phyloP scores from a whole-genome alignment of 495 filamentous ascomycete genomes.

The Acidiella bohemica region DNA sequence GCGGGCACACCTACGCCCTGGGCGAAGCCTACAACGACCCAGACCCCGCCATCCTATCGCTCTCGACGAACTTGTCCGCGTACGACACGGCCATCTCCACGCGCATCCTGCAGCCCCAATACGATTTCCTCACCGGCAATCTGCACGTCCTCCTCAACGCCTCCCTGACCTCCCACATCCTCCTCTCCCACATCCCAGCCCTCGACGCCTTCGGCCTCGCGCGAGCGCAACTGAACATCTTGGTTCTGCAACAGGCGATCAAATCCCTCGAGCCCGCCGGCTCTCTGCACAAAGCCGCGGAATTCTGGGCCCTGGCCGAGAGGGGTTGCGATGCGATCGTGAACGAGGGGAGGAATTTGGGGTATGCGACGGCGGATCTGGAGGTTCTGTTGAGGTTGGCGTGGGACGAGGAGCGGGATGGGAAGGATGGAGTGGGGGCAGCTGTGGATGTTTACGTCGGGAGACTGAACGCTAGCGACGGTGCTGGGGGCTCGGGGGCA shows the following conservation, averaged over 20 bases:
- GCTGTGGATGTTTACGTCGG: slow-evolving; percentile 1
- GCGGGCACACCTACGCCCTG: slow-evolving; percentile 44
- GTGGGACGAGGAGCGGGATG: slow-evolving; percentile 28
- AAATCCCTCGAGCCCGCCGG: slow-evolving; percentile 60
- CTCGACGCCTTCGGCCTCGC: slow-evolving; percentile 67
- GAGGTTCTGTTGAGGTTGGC: slow-evolving; percentile 73
- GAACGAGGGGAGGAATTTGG: slow-evolving; percentile 27
- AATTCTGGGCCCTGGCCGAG: slow-evolving; percentile 69
- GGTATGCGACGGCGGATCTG: slow-evolving; percentile 70
- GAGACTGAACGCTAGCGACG: background rate
- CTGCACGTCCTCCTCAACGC: slow-evolving; percentile 58
- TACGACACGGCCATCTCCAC: slow-evolving; percentile 69
- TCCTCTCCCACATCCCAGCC: slow-evolving; percentile 48
- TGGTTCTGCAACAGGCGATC: slow-evolving; percentile 88
- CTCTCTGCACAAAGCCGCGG: slow-evolving; percentile 52
- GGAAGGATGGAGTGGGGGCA: background rate
- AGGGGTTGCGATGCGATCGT: slow-evolving; percentile 54
- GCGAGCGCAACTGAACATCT: slow-evolving; percentile 76
- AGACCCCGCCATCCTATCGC: slow-evolving; percentile 57
- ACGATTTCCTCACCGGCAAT: slow-evolving; percentile 59
- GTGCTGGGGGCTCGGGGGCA: background rate
- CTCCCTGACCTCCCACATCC: slow-evolving; percentile 40
- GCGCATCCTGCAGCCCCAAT: slow-evolving; percentile 46
- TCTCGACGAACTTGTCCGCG: slow-evolving; percentile 66
- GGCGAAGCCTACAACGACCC: slow-evolving; percentile 65